Evolutionary conservation across 2,329 filamentous ascomycete genomes (phyloP), one percentile per base, ranked within the genome.

Genomic region (Colletotrichum agaves): DNA sequence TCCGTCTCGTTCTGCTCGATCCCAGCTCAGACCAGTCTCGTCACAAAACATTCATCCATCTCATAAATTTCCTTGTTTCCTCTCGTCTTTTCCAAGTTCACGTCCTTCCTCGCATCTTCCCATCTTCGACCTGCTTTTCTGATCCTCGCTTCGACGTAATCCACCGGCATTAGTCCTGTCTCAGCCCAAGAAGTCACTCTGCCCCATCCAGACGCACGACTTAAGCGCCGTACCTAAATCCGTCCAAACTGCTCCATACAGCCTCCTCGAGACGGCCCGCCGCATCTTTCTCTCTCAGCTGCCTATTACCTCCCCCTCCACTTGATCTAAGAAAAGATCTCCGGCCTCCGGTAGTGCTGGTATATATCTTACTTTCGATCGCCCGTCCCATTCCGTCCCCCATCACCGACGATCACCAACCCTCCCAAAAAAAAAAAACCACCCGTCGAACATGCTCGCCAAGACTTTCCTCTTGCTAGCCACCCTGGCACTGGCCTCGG

Each of bases 381-480:
- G 39, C 19, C 31, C 44, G 21, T 12, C 33, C 21, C 23, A 43
- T 19, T 39, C 43, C 53, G 23, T 35, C 52, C 21, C 37, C 39
- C 57, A 60, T 39, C 50, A 13, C 27, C 35, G 43, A 13, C 57
- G 37, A 59, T 64, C 61, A 55, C 55, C 55, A 57, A 39, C 33
- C n/a, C n/a, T 7, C 27, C 23, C 3, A 23, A 23, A 5, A 5
- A 23, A 23, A 23, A 23, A 23, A 56, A 23, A 41, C 47, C 10
- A 53, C 33, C 43, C 23, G 13, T 41, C 66, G 6, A 67, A 62
- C 7, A 69, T 69, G 66, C 66, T 80, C 64, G 70, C 73, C 71
- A 77, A 79, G 53, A 72, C 76, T 5, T 59, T 78, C 31, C 39
- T 80, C 68, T 33, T 78, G 61, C 71, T 80, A 43, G 76, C 75